These are phyloP conservation scores for Aspergillus bertholletiae DNA, from an alignment of 495 filamentous ascomycete genomes.

Conservation along the genomic window DNA sequence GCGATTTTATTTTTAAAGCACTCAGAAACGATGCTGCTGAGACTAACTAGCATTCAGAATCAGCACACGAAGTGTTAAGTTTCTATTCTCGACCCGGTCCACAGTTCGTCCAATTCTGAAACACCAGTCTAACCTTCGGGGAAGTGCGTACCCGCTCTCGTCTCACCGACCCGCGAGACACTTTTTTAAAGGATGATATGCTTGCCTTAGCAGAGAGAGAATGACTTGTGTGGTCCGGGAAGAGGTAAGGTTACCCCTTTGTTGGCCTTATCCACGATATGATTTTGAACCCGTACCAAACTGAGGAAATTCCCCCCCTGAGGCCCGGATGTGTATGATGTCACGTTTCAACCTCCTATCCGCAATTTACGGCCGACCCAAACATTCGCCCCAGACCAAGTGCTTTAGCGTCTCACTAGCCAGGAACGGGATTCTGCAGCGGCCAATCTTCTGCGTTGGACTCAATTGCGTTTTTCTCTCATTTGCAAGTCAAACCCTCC, in stretches of 20 bases:
- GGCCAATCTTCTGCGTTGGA: not conserved
- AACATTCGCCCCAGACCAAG: not conserved
- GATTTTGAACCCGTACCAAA: too few species aligned
- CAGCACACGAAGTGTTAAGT: not conserved
- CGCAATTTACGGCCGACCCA: slow-evolving; percentile 1
- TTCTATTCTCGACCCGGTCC: not conserved
- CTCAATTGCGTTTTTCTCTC: not conserved
- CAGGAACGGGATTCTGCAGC: slow-evolving; percentile 10
- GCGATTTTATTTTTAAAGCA: not conserved
- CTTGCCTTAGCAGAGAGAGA: not conserved
- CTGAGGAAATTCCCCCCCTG: too few species aligned
- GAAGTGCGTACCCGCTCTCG: not conserved
- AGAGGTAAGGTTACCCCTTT: not conserved
- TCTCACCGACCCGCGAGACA: not conserved
- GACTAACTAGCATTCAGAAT: not conserved
- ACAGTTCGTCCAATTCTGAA: not conserved
- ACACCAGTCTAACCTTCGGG: not conserved
- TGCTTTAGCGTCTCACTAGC: slow-evolving; percentile 8
- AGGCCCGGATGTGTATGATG: not conserved
- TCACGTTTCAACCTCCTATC: not conserved
- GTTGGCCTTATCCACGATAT: not conserved
- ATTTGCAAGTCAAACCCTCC: not conserved
- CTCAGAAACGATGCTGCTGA: not conserved
- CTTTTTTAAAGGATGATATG: not conserved
- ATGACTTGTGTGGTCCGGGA: not conserved